A percentile compares a stretch with the other conserved stretches of the same genome.
These are phyloP conservation scores for Plasmodium chabaudi DNA, from an alignment of 169 alveolate genomes.

Conservation along the genomic window DNA sequence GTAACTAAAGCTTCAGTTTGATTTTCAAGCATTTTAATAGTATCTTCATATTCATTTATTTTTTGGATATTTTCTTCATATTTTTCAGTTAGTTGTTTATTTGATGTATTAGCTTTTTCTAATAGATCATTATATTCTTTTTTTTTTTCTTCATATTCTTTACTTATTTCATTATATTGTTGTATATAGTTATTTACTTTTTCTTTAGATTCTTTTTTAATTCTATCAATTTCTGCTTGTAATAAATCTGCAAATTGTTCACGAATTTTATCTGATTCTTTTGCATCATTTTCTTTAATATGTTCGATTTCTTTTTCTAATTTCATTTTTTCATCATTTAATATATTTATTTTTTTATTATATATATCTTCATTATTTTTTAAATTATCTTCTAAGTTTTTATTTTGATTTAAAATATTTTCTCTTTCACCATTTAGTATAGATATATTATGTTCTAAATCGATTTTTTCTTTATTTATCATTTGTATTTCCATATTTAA, in stretches of 20 bases:
- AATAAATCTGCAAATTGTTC: constrained; percentile 65
- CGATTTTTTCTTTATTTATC: constrained; percentile 22
- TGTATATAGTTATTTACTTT: constrained; percentile 42
- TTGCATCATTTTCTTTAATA: constrained; percentile 14
- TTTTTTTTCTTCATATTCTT: constrained; percentile 50
- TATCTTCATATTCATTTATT: constrained; percentile 72
- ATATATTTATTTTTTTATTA: constrained; percentile 15
- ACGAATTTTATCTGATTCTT: constrained; percentile 60
- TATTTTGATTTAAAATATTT: constrained; percentile 18
- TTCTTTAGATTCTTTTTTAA: constrained; percentile 44
- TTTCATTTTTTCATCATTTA: constrained; percentile 42
- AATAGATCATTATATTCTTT: constrained; percentile 46
- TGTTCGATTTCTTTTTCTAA: constrained; percentile 38
- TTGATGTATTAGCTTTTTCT: constrained; percentile 52
- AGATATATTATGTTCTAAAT: constrained; percentile 35
- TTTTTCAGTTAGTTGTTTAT: constrained; percentile 47
- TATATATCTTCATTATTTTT: constrained; percentile 58
- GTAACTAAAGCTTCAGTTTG: constrained; percentile 58
- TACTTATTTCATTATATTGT: constrained; percentile 47
- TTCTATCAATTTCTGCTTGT: constrained; percentile 67
- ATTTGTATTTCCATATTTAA: constrained; percentile 15
- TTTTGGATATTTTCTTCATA: constrained; percentile 74
- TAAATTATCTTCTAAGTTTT: constrained; percentile 59
- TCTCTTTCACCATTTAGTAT: constrained; percentile 56
- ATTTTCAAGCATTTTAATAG: constrained; percentile 48